Evolutionary conservation across 2,329 filamentous ascomycete species (phyloP).

Genomic region (Stagonosporopsis cucurbitacearum): DNA sequence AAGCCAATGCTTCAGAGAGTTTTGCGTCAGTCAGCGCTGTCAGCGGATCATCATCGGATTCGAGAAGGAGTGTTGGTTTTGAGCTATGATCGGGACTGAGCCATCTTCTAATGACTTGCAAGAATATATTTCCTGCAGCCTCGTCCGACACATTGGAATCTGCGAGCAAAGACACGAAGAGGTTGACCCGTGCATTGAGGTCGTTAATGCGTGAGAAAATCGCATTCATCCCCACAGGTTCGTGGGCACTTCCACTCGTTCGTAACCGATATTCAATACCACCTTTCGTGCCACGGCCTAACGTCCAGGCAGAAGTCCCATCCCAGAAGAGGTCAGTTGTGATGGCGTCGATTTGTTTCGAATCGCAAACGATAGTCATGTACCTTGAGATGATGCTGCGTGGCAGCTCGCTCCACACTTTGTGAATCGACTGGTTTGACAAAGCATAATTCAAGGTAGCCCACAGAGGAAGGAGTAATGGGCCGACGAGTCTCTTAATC

Average conservation of each 20-base stretch:
- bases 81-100: slow-evolving; percentile 44
- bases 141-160: slow-evolving; percentile 62
- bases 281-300: slow-evolving; percentile 54
- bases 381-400: slow-evolving; percentile 51
- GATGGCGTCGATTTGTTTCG: slow-evolving; percentile 58
- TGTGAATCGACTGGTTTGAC: slow-evolving; percentile 34
- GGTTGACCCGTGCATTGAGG: slow-evolving; percentile 35
- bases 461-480: slow-evolving; percentile 69
- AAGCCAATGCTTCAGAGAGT: slow-evolving; percentile 70
- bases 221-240: slow-evolving; percentile 60
- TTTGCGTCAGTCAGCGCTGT: slow-evolving; percentile 64
- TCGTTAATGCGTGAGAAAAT: slow-evolving; percentile 68
- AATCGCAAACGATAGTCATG: slow-evolving; percentile 62
- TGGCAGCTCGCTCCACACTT: slow-evolving; percentile 35
- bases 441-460: slow-evolving; percentile 62
- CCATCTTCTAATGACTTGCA: slow-evolving; percentile 66
- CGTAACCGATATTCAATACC: slow-evolving; percentile 59
- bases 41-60: slow-evolving; percentile 52
- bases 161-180: slow-evolving; percentile 49
- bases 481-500: slow-evolving; percentile 65
- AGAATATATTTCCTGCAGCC: slow-evolving; percentile 64
- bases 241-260: slow-evolving; percentile 77
- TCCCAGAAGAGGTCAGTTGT: slow-evolving; percentile 63
- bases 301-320: slow-evolving; percentile 63
- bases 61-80: slow-evolving; percentile 32